Evolutionary conservation across 1,139 yeast genomes (phyloP).

Genomic region (Blastobotrys niveus): DNA sequence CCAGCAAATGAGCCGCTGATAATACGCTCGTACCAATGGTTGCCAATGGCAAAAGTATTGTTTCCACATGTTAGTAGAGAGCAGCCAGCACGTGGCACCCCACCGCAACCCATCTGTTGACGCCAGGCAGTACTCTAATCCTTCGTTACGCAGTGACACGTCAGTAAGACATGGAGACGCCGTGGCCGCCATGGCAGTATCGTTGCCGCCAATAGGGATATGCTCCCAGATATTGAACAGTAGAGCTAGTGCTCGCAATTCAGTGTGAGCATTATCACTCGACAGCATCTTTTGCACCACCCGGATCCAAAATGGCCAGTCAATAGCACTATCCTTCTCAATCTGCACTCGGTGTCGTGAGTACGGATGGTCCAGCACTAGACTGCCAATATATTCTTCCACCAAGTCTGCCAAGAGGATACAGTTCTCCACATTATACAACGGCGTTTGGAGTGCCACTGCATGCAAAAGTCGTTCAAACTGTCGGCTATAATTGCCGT

Average conservation of each 20-base stretch:
- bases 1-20: slow-evolving; percentile 64
- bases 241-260: slow-evolving; percentile 58
- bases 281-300: slow-evolving; percentile 54
- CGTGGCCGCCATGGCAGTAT: not conserved
- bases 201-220: slow-evolving; percentile 43
- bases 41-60: slow-evolving; percentile 71
- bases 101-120: slow-evolving; percentile 36
- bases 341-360: slow-evolving; percentile 26
- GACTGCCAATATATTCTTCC: slow-evolving; percentile 36
- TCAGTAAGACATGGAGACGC: no score
- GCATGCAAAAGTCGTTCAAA: slow-evolving; percentile 37
- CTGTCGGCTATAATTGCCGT: slow-evolving; percentile 30
- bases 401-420: slow-evolving; percentile 46
- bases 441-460: slow-evolving; percentile 33
- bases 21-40: slow-evolving; percentile 67
- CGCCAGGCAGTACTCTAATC: slow-evolving; percentile 32
- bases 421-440: slow-evolving; percentile 41
- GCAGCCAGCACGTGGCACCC: slow-evolving; percentile 51
- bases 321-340: slow-evolving; percentile 35
- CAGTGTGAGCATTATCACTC: slow-evolving; percentile 58
- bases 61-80: slow-evolving; percentile 46
- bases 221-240: slow-evolving; percentile 70
- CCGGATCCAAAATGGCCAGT: slow-evolving; percentile 76
- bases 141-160: slow-evolving; percentile 33
- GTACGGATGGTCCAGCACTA: slow-evolving; percentile 26